Conservation (phyloP, 164 flowering plant species). For the Amborella trichopoda region DNA sequence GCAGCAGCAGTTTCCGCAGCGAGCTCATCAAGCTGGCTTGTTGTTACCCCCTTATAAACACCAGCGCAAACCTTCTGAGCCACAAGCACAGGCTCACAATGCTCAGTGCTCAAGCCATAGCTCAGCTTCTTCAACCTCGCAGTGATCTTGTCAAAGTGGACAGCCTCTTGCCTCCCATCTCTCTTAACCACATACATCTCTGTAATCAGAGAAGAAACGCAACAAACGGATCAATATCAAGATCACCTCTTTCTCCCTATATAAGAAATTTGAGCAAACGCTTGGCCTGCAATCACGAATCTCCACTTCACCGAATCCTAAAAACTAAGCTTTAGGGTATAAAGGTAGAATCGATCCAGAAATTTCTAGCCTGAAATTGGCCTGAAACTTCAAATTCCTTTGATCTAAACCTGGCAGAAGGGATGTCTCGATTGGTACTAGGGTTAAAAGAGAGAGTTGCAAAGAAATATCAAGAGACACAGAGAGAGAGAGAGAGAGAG, state of each 20-base stretch:
- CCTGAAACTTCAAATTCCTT: no score
- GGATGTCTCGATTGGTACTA: no score
- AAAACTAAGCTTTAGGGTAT: no score
- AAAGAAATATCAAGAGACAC: neutral
- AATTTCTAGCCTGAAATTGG: no score
- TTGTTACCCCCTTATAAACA: slow-evolving; percentile 93
- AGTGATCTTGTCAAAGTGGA: slow-evolving; percentile 94
- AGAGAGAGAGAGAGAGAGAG: neutral
- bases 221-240: no score
- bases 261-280: no score
- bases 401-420: no score
- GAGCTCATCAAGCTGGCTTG: slow-evolving; percentile 91
- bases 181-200: slow-evolving; percentile 95
- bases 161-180: slow-evolving; percentile 90
- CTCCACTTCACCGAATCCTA: no score
- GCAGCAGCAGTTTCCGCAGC: slow-evolving; percentile 98
- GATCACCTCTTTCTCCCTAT: no score
- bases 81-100: slow-evolving; percentile 93
- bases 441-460: no score
- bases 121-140: slow-evolving; percentile 97
- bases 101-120: slow-evolving; percentile 82
- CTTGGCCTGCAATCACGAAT: no score
- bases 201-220: neutral
- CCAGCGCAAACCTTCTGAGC: slow-evolving; percentile 98
- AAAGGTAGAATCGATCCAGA: no score